Evolutionary conservation across 108 stramenopile species (phyloP).

Genomic region (Cyclotella atomus): DNA sequence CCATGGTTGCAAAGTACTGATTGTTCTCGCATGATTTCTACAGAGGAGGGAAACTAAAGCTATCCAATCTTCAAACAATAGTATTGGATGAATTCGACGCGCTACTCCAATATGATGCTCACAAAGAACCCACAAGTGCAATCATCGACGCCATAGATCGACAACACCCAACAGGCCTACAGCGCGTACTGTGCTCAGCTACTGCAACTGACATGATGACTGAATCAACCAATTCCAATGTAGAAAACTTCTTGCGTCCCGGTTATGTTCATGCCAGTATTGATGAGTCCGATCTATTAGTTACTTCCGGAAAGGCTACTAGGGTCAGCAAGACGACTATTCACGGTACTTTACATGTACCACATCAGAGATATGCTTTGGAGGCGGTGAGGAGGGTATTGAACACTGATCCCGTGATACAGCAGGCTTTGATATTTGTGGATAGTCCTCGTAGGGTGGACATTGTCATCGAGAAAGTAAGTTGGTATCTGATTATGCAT

Average conservation of each 20-base stretch:
- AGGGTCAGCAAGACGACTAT: constrained; percentile 83
- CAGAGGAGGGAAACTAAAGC: constrained; percentile 72
- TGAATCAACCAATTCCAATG: constrained; percentile 29
- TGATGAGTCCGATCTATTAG: constrained; percentile 68
- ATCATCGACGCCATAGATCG: constrained; percentile 67
- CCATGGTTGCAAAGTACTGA: not conserved
- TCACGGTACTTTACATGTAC: constrained; percentile 83
- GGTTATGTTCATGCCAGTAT: constrained; percentile 79
- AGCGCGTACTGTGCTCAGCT: constrained; percentile 78
- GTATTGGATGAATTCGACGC: constrained; percentile 92
- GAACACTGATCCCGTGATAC: constrained; percentile 86
- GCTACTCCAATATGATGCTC: constrained; percentile 77
- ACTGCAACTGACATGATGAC: constrained; percentile 81
- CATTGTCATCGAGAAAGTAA: constrained; percentile 75
- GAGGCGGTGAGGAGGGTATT: constrained; percentile 77
- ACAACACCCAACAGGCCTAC: constrained; percentile 61
- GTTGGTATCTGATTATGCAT: not conserved
- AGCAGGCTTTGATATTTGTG: constrained; percentile 89
- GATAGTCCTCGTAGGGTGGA: constrained; percentile 81
- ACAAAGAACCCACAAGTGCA: constrained; percentile 78
- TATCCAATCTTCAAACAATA: constrained; percentile 59
- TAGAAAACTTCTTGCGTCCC: constrained; percentile 58
- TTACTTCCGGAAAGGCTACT: constrained; percentile 51
- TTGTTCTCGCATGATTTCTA: not conserved
- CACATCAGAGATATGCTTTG: constrained; percentile 73